phyloP scores from a whole-genome alignment of 2,329 filamentous ascomycete species.

The Diaporthe humulicola region DNA sequence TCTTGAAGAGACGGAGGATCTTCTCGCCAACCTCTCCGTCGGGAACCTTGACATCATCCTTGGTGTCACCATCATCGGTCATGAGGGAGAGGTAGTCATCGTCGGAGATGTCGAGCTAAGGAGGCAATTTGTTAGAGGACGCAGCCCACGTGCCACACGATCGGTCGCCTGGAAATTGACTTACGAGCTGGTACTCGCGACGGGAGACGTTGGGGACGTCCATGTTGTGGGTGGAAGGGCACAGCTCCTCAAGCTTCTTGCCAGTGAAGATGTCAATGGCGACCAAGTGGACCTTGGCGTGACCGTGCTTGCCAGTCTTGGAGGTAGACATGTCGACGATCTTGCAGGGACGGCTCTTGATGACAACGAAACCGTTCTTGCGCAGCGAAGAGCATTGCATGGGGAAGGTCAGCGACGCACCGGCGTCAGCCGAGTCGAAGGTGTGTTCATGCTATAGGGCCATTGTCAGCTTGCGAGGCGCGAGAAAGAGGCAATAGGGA shows the following conservation, averaged over 20 bases:
- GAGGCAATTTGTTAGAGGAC: constrained; percentile 4
- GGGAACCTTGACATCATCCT: constrained; percentile 95
- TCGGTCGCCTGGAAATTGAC: constrained; percentile 54
- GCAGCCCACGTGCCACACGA: constrained; percentile 16
- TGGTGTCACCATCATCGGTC: constrained; percentile 85
- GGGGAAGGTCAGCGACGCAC: constrained; percentile 92
- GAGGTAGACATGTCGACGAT: constrained; percentile 99
- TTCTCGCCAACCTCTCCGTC: constrained; percentile 90
- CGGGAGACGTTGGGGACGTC: constrained; percentile 95
- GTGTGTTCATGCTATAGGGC: constrained; percentile 71
- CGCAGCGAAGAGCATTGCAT: constrained; percentile 99
- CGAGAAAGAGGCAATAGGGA: constrained; percentile 14
- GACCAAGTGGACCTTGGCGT: constrained; percentile 99
- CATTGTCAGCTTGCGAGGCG: constrained; percentile 31
- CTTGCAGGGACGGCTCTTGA: constrained; percentile 99
- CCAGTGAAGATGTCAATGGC: constrained; percentile 99
- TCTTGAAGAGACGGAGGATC: constrained; percentile 83
- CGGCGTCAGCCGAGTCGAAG: constrained; percentile 95
- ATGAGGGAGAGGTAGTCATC: constrained; percentile 97
- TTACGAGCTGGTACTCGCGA: constrained; percentile 93
- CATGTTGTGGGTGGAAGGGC: constrained; percentile 98
- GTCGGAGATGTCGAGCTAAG: constrained; percentile 91
- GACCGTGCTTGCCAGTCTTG: constrained; percentile 99
- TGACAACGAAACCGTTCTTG: constrained; percentile 99
- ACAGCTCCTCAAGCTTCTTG: constrained; percentile 99